Percentiles rank a stretch among this genome's conserved stretches.
These are phyloP conservation scores for Asterophora parasitica DNA, from an alignment of 768 basidiomycete genomes.

Conservation along the genomic window DNA sequence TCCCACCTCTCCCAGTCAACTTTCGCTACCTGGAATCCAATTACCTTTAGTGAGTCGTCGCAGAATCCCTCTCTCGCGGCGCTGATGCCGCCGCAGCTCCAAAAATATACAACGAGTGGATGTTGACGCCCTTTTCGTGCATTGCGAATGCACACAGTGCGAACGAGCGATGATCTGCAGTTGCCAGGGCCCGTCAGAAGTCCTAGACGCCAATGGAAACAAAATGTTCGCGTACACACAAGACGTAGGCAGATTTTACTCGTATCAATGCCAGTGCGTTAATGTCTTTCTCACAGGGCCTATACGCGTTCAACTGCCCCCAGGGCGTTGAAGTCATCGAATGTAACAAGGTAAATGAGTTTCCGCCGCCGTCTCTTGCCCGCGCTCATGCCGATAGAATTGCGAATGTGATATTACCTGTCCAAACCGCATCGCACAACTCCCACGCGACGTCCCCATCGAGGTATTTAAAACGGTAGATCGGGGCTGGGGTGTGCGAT, in stretches of 20 bases:
- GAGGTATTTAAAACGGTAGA: conserved; percentile 61
- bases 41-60: conserved; percentile 41
- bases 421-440: conserved; percentile 66
- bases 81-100: too few relatives aligned
- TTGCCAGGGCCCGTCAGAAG: too few relatives aligned
- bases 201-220: too few relatives aligned
- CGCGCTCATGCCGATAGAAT: conserved; percentile 27
- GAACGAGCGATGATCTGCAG: conserved; percentile 31
- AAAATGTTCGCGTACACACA: conserved; percentile 41
- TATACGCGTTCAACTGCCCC: conserved; percentile 41
- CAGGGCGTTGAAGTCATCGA: conserved; percentile 54
- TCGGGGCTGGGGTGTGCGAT: too few relatives aligned
- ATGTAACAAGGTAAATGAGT: conserved; percentile 56
- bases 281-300: conserved; percentile 32
- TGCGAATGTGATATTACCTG: conserved; percentile 52
- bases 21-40: conserved; percentile 53
- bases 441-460: conserved; percentile 49
- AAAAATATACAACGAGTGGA: conserved; percentile 12
- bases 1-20: conserved; percentile 38
- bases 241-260: conserved; percentile 29
- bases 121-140: conserved; percentile 31
- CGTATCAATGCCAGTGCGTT: too few relatives aligned
- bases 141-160: conserved; percentile 44
- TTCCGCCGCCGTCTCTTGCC: not conserved
- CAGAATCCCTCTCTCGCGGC: too few relatives aligned